These are phyloP conservation scores for Miscanthus sacchariflorus DNA, from an alignment of 202 grass and related monocot genomes.

Conservation along the genomic window DNA sequence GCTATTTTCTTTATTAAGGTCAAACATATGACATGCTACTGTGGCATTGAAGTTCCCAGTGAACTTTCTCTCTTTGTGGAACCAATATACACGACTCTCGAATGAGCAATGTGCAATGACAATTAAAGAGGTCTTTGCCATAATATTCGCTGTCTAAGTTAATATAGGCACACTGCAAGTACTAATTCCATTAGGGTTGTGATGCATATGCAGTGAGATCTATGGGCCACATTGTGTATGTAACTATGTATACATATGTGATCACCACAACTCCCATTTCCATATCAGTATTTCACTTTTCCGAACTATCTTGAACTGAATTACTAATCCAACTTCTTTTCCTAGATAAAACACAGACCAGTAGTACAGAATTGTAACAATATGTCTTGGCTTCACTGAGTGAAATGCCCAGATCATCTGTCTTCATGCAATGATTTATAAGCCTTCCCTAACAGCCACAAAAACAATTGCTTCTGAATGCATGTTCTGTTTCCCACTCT, in stretches of 20 bases:
- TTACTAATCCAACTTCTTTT: not conserved
- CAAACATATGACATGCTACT: constrained; percentile 28
- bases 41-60: constrained; percentile 27
- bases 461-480: constrained; percentile 26
- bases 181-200: not conserved
- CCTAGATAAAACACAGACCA: not conserved
- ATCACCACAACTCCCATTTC: not conserved
- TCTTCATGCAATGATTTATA: constrained; percentile 13
- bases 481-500: not conserved
- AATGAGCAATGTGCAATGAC: not conserved
- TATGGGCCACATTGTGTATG: not conserved
- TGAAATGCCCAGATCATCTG: constrained; percentile 15
- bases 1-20: constrained; percentile 44
- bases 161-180: not conserved
- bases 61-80: not conserved
- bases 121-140: not conserved
- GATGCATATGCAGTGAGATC: not conserved
- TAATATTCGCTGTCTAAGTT: constrained; percentile 4
- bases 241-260: not conserved
- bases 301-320: not conserved
- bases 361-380: constrained; percentile 10
- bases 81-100: not conserved
- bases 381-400: constrained; percentile 9
- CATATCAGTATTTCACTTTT: constrained; percentile 17
- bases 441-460: not conserved